Conservation (phyloP, 108 stramenopile genomes). For the Cyclotella baltica region DNA sequence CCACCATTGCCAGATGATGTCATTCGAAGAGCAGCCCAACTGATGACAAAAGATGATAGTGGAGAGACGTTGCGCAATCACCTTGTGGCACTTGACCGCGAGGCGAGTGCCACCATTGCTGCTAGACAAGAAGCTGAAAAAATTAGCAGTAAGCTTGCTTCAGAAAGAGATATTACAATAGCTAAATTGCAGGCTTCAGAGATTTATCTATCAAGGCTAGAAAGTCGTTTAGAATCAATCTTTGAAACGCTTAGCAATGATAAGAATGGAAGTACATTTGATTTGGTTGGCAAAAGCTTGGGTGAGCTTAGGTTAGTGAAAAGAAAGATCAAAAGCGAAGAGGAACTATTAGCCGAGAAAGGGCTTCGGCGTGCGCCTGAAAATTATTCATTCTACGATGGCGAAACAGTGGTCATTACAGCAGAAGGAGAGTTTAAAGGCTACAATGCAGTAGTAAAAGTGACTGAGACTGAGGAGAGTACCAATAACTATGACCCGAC, state of each 20-base stretch:
- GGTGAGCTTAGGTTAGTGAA: slow-evolving; percentile 56
- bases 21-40: slow-evolving; percentile 63
- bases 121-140: slow-evolving; percentile 42
- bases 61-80: slow-evolving; percentile 35
- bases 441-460: slow-evolving; percentile 44
- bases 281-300: slow-evolving; percentile 76
- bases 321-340: slow-evolving; percentile 56
- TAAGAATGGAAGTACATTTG: slow-evolving; percentile 32
- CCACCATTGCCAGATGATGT: slow-evolving; percentile 73
- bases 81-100: slow-evolving; percentile 59
- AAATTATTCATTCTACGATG: slow-evolving; percentile 51
- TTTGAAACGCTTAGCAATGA: slow-evolving; percentile 51
- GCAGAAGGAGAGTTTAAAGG: slow-evolving; percentile 71
- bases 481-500: slow-evolving; percentile 22
- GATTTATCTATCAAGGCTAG: slow-evolving; percentile 54
- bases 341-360: slow-evolving; percentile 62
- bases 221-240: slow-evolving; percentile 55
- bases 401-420: slow-evolving; percentile 73
- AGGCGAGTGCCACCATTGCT: slow-evolving; percentile 34
- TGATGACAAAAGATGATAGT: slow-evolving; percentile 48
- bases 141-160: slow-evolving; percentile 28
- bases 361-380: slow-evolving; percentile 63
- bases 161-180: slow-evolving; percentile 63
- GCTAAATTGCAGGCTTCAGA: slow-evolving; percentile 65
- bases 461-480: not conserved